Percentiles rank a stretch among this genome's conserved stretches.
Evolutionary conservation across 2,329 filamentous ascomycete genomes (phyloP).

Genomic region (Fusarium sp.): DNA sequence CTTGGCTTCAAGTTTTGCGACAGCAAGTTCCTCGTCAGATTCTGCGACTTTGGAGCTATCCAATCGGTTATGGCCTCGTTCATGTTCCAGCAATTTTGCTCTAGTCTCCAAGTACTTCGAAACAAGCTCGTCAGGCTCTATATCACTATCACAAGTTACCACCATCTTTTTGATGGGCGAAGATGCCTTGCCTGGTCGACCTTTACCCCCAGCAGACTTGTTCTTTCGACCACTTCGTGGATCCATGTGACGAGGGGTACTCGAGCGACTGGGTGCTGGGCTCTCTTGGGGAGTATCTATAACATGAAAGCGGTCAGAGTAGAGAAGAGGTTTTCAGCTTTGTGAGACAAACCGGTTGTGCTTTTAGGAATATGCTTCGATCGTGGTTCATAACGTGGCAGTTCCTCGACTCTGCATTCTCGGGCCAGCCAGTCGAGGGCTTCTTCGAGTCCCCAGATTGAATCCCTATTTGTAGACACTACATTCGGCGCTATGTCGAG

Average conservation of each 20-base stretch:
- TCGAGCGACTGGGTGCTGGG: conserved; percentile 64
- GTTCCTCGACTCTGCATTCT: conserved; percentile 75
- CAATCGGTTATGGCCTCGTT: conserved; percentile 55
- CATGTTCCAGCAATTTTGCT: conserved; percentile 72
- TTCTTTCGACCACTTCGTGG: conserved; percentile 46
- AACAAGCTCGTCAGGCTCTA: conserved; percentile 81
- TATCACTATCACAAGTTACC: conserved; percentile 74
- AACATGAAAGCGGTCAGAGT: conserved; percentile 22
- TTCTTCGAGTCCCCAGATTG: conserved; percentile 88
- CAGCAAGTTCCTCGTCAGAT: conserved; percentile 59
- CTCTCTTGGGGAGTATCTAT: conserved; percentile 65
- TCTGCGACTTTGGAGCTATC: conserved; percentile 41
- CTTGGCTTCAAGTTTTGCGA: conserved; percentile 78
- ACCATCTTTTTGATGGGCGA: conserved; percentile 58
- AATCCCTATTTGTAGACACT: conserved; percentile 69
- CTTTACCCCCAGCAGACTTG: conserved; percentile 54
- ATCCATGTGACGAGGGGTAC: conserved; percentile 60
- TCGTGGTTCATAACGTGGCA: conserved; percentile 75
- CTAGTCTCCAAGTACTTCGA: conserved; percentile 84
- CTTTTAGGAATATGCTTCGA: conserved; percentile 57
- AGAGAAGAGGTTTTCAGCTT: neutral
- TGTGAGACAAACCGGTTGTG: conserved; percentile 44
- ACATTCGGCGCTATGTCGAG: conserved; percentile 76
- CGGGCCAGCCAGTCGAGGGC: conserved; percentile 91
- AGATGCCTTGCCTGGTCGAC: conserved; percentile 41